phyloP scores from a whole-genome alignment of 2,329 filamentous ascomycete genomes.

The Pestalotiopsis sp. region DNA sequence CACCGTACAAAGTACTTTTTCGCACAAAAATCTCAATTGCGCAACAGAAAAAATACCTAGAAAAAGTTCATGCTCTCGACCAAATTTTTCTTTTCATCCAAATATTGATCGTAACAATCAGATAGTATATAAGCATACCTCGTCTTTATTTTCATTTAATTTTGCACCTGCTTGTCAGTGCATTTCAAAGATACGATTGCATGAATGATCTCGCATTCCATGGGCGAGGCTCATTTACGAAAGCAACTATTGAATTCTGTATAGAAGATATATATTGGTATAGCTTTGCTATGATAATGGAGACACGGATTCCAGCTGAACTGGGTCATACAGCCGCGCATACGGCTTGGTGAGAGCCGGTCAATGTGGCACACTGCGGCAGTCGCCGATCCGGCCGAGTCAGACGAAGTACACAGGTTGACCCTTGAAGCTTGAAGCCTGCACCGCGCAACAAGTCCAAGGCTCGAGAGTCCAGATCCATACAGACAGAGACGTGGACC shows the following conservation, averaged over 20 bases:
- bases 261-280: background rate
- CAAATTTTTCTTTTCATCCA: no score
- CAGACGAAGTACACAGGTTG: background rate
- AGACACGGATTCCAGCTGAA: background rate
- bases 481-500: no score
- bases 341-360: background rate
- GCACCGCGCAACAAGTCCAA: background rate
- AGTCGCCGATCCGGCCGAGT: background rate
- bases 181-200: background rate
- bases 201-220: background rate
- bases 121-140: no score
- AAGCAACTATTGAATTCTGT: background rate
- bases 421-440: background rate
- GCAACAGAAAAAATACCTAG: no score
- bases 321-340: background rate
- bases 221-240: background rate
- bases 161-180: background rate
- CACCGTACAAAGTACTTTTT: no score
- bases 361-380: background rate
- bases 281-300: background rate
- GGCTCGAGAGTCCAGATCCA: no score
- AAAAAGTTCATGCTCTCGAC: no score
- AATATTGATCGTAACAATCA: no score
- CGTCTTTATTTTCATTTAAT: no score
- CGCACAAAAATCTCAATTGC: no score